Percentiles rank a stretch among this genome's conserved stretches.
Conservation (phyloP, 371 early-diverging fungal species). For the Antonospora locustae region DNA sequence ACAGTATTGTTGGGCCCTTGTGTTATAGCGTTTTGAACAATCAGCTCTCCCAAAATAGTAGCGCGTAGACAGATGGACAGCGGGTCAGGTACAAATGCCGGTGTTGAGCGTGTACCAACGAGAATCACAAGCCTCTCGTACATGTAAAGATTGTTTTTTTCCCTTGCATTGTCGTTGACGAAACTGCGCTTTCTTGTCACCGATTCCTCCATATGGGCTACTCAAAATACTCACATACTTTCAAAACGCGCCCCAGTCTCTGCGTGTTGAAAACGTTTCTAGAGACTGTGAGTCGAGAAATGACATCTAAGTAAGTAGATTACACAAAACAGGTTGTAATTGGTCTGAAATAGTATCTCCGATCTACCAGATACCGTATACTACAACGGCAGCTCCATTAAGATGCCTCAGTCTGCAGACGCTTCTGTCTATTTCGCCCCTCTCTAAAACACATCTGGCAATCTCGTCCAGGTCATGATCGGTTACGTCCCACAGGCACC, state of each 20-base stretch:
- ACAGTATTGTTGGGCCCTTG: constrained; percentile 6
- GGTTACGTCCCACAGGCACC: constrained; percentile 94
- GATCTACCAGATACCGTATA: constrained; percentile 90
- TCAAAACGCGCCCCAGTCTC: too few species aligned
- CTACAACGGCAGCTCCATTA: constrained; percentile 79
- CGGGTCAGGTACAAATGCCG: constrained; percentile 15
- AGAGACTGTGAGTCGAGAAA: too few species aligned
- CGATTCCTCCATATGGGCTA: too few species aligned
- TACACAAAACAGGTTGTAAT: too few species aligned
- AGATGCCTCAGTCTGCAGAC: constrained; percentile 66
- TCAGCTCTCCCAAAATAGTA: constrained; percentile 24
- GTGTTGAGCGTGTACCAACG: constrained; percentile 16
- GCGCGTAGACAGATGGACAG: constrained; percentile 22
- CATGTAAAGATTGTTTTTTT: not conserved
- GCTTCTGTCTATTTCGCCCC: constrained; percentile 61
- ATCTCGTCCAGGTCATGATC: constrained; percentile 85
- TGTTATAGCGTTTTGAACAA: constrained; percentile 1
- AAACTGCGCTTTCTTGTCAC: too few species aligned
- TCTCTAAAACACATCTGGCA: constrained; percentile 57
- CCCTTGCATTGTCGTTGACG: too few species aligned
- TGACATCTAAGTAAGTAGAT: too few species aligned
- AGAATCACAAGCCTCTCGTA: constrained; percentile 30
- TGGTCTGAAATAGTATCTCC: too few species aligned
- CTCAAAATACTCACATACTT: too few species aligned
- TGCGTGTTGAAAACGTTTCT: too few species aligned